A percentile compares a stretch with the other conserved stretches of the same genome.
Conservation (phyloP, 495 filamentous ascomycete genomes). For the Saxophila tyrrhenica region DNA sequence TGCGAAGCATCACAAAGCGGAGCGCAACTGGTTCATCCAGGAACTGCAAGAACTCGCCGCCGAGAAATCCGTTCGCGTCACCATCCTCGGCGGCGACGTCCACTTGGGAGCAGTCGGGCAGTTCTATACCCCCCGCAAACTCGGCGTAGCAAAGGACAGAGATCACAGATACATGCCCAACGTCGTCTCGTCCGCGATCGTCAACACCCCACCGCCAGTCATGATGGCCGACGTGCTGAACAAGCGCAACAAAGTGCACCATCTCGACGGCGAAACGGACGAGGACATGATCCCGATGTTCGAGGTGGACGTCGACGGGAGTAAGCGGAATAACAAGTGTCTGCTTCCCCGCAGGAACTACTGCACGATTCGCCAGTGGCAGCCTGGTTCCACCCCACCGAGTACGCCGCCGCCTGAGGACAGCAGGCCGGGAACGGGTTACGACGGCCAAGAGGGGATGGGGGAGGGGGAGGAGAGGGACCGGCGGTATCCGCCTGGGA, state of each 20-base stretch:
- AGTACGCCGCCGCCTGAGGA: constrained; percentile 40
- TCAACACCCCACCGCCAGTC: constrained; percentile 82
- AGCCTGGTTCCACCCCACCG: constrained; percentile 65
- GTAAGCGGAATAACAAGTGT: constrained; percentile 77
- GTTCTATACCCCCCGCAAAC: constrained; percentile 80
- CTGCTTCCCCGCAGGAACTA: constrained; percentile 87
- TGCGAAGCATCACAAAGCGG: constrained; percentile 80
- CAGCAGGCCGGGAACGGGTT: not conserved
- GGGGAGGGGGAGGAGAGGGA: constrained; percentile 1
- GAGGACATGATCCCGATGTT: constrained; percentile 96
- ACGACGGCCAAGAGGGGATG: not conserved
- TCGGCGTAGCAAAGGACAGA: constrained; percentile 57
- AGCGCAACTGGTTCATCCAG: constrained; percentile 76
- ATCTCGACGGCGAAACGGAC: constrained; percentile 73
- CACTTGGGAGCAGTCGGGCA: constrained; percentile 86
- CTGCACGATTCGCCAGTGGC: constrained; percentile 75
- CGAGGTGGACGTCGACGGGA: constrained; percentile 74
- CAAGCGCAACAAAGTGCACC: constrained; percentile 85
- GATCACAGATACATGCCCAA: constrained; percentile 93
- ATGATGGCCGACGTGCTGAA: constrained; percentile 85
- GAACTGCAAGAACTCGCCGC: constrained; percentile 84
- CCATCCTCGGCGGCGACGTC: constrained; percentile 83
- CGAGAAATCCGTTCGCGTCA: constrained; percentile 83
- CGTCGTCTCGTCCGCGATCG: constrained; percentile 81
- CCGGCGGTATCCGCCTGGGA: constrained; percentile 10